Evolutionary conservation across 139 green algal genomes (phyloP), one percentile per base, ranked within the genome.

Genomic region (Trebouxia sp.): DNA sequence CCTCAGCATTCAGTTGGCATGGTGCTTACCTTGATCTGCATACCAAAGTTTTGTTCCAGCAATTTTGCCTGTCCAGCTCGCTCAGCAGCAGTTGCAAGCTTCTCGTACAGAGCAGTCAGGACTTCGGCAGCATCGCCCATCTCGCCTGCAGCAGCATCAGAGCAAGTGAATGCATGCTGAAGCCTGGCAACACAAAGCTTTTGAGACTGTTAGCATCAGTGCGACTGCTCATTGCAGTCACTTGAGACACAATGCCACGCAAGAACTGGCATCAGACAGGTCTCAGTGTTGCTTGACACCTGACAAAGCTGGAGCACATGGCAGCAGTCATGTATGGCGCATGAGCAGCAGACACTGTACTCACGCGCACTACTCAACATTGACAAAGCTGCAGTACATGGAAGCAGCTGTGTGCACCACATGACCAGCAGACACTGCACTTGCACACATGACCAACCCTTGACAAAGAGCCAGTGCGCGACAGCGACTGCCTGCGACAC

Each of bases 11-110:
- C 26, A n/a, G n/a, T 70, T 24, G 20, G 26, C 58, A 37, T 3
- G 37, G n/a, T 70, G 50, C n/a, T 2, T 26, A 77, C 69, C 69
- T 38, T 38, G 35, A 83, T 48, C 55, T 77, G 22, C 41, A 90
- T 45, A 1, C 87, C 88, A 70, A 92, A 92, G 1, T 77, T 53
- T 43, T 65, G 22, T 56, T 92, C 82, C 51, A 92, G 83, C 11
- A 90, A 47, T 22, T 43, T 12, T 20, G 65, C 45, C n/a, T 48
- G n/a, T 2, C 42, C 74, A 65, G 35, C 42, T 17, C 30, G 17
- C 1, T 22, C 69, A 30, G 51, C 26, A 32, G 76, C 53, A 37
- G 15, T 14, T 17, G 50, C 37, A 42, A 84, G 43, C 15, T 70
- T 69, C n/a, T 84, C 81, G 32, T 84, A 86, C 6, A 85, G 14